These are phyloP conservation scores for Seiridium unicorne DNA, from an alignment of 2,329 filamentous ascomycete species.

Conservation along the genomic window DNA sequence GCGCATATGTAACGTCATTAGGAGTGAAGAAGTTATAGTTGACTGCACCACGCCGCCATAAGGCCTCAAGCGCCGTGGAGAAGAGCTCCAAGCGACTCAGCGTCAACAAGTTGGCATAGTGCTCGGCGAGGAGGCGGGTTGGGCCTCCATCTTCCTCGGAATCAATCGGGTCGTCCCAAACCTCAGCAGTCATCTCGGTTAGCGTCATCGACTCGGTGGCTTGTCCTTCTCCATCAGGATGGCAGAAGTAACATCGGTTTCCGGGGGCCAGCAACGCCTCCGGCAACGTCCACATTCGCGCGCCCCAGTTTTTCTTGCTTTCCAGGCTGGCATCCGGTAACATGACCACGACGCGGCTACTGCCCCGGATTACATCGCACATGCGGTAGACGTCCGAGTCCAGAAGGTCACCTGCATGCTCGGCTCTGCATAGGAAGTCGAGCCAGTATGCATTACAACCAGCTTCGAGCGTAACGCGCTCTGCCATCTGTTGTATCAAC, in stretches of 20 bases:
- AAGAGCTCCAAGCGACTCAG: constrained; percentile 26
- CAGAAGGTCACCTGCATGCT: constrained; percentile 6
- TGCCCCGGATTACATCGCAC: constrained; percentile 21
- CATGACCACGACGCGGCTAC: constrained; percentile 16
- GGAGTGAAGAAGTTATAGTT: constrained; percentile 10
- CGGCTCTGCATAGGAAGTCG: constrained; percentile 13
- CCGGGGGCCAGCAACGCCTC: constrained; percentile 19
- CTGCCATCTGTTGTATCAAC: constrained; percentile 13
- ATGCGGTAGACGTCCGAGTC: constrained; percentile 21
- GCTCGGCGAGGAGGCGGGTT: constrained; percentile 24
- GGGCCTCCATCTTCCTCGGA: constrained; percentile 11
- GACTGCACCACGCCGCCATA: constrained; percentile 11
- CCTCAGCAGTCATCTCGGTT: constrained; percentile 20
- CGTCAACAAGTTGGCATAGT: constrained; percentile 21
- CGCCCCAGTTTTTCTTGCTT: constrained; percentile 17
- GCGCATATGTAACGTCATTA: constrained; percentile 29
- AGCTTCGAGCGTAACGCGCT: constrained; percentile 9
- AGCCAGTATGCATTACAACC: constrained; percentile 16
- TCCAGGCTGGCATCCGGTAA: constrained; percentile 13
- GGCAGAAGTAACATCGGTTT: constrained; percentile 12
- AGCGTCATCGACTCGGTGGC: constrained; percentile 12
- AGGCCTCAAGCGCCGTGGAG: constrained; percentile 20
- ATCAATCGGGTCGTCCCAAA: constrained; percentile 17
- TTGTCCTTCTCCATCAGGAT: constrained; percentile 6
- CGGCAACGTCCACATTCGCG: constrained; percentile 22